These are phyloP conservation scores for Fusarium sp. DNA, from an alignment of 2,329 filamentous ascomycete species.

Conservation along the genomic window DNA sequence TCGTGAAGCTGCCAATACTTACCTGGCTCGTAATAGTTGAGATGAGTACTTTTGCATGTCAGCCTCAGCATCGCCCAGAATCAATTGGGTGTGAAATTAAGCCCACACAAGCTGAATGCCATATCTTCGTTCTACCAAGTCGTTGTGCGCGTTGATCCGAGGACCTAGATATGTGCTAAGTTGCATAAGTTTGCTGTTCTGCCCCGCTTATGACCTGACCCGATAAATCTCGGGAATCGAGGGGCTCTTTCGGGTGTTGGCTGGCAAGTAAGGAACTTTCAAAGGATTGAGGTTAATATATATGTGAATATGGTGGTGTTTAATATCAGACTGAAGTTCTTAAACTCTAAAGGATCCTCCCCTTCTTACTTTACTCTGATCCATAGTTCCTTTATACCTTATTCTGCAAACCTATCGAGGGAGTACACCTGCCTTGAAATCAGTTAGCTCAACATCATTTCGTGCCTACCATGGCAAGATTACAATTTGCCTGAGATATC, in stretches of 20 bases:
- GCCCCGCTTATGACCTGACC: conserved; percentile 44
- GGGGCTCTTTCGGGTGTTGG: conserved; percentile 17
- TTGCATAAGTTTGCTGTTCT: conserved; percentile 23
- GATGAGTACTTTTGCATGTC: conserved; percentile 13
- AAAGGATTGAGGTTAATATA: conserved; percentile 26
- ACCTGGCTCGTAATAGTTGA: background rate
- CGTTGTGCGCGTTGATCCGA: conserved; percentile 8
- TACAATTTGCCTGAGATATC: background rate
- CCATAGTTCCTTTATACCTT: background rate
- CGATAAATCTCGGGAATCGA: conserved; percentile 44
- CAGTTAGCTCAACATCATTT: background rate
- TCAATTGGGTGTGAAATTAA: background rate
- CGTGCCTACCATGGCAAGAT: background rate
- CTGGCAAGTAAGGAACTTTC: conserved; percentile 13
- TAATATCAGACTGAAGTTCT: conserved; percentile 3
- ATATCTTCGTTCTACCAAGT: background rate
- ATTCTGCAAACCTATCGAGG: background rate
- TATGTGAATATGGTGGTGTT: conserved; percentile 26
- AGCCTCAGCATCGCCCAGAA: background rate
- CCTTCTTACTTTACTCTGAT: conserved; percentile 1
- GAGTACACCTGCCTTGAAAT: background rate
- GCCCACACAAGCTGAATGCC: background rate
- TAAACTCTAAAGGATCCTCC: conserved; percentile 27
- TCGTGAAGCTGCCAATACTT: background rate
- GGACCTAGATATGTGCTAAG: conserved; percentile 12